Conservation (phyloP, 345 rosid species). For the Gossypium mustelinum region DNA sequence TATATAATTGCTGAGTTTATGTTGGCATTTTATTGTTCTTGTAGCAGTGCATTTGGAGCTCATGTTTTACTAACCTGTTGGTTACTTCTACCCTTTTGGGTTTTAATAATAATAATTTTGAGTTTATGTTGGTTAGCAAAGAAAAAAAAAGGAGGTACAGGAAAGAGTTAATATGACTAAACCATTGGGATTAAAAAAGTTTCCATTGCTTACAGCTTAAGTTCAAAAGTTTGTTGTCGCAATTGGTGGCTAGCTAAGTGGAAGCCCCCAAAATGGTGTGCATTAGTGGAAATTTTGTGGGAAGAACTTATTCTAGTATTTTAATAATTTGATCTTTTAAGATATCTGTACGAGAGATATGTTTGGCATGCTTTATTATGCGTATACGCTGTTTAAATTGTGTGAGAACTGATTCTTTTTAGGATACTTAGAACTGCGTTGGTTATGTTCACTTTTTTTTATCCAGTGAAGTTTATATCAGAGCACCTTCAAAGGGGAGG, state of each 20-base stretch:
- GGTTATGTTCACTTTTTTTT: constrained; percentile 22
- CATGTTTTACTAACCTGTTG: no score
- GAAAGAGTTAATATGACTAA: neutral
- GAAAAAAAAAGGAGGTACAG: neutral
- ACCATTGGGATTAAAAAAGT: neutral
- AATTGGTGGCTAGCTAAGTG: neutral
- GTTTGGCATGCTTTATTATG: neutral
- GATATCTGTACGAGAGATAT: neutral
- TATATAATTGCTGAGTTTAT: neutral
- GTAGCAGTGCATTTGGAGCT: no score
- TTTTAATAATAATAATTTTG: no score
- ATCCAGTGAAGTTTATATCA: constrained; percentile 82
- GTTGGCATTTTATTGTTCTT: neutral
- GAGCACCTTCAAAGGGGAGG: constrained; percentile 74
- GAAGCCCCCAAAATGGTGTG: neutral
- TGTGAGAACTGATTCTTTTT: neutral
- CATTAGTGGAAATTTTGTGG: neutral
- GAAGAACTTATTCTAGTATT: neutral
- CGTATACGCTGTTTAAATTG: neutral
- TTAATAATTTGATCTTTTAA: neutral
- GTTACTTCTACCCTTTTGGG: no score
- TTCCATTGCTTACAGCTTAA: neutral
- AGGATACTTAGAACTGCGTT: neutral
- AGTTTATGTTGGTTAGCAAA: no score
- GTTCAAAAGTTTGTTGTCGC: neutral